Base-by-base conservation (phyloP, 345 rosid genomes). In the Sisymbrium altissimum region DNA sequence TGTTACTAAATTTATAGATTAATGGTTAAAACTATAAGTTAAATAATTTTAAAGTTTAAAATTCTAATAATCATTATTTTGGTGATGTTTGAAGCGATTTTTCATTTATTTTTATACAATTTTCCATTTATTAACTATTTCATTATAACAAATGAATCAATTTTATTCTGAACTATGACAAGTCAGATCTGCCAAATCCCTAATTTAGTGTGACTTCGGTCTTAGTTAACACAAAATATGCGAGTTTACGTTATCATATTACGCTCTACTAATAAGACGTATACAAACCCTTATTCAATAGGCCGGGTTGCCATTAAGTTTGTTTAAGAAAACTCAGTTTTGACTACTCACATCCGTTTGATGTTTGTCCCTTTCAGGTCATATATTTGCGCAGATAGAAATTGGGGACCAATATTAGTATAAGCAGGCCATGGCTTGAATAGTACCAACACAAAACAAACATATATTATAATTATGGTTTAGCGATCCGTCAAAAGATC, bases 171-270 rank as follows among this genome's bases (percentile, higher is more conserved):
- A 60, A 44, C 63, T 27, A 54, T 69, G 44, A 35, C 52, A 23
- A 44, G 50, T 27, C 41, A 54, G 52, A 70, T 63, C 43, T 35
- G 65, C 52, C 59, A 76, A 76, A 62, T 45, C 58, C 57, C 65
- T 53, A 53, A 46, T 50, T 33, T 44, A 25, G 32, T 55, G 64
- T 75, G 23, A 49, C 25, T 75, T 75, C 15, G 54, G 73, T 74
- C 70, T 52, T 33, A 43, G 32, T 23, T 52, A 49, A 39, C 54
- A 60, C 57, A 60, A 61, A 68, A 15, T 32, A 23, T 53, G 57
- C 32, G 57, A 60, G 38, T 15, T 68, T 71, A 52, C 64, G 50
- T 54, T 53, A 43, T 60, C 46, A 17, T 50, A 40, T 15, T 17
- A 55, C 39, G 21, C 62, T 56, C 23, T 53, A 8, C n/a, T 67